Base-by-base conservation (phyloP, 306 rosid species). In the Boehmeria nivea region DNA sequence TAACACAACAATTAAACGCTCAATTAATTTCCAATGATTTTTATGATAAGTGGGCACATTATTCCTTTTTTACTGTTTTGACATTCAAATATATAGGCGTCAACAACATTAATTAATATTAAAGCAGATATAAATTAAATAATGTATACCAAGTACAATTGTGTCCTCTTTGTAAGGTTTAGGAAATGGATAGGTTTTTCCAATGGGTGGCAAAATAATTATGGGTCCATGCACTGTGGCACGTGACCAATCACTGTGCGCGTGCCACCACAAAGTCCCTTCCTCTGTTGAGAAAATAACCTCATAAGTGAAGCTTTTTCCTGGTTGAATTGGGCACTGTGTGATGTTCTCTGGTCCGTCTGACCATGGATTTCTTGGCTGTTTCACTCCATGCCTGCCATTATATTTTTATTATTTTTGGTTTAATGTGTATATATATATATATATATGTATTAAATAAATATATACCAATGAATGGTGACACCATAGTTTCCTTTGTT, bases 231-330 rank as follows among this genome's bases (percentile, higher is more conserved):
- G 74, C 10, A 74, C 67, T 1, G 79, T 68, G 57, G 75, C 72
- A 0, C 79, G 70, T 6, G 70, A 2, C 79, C 79, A 74, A 2
- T 59, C 70, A 3, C 79, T 74, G n/a, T 74, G 79, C 2, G 79
- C 75, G 38, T 74, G 75, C 79, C 79, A 74, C 79, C 79, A 74
- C 1, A 74, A 13, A 13, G 79, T 74, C 20, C 79, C 72, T 74
- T 69, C 79, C 62, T 74, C 73, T 1, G n/a, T 13, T 0, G 78
- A 67, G 40, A 73, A 73, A 1, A 62, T 62, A 4, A 73, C 61
- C 16, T 73, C 61, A 4, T 73, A 57, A 1, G 70, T 73, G 16
- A 73, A 67, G 22, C 15, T 68, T 12, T 18, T 43, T 10, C 78
- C 71, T 2, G 67, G 43, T 13, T 36, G 23, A n/a, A 73, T 73